A percentile compares a stretch with the other conserved stretches of the same genome.
Conservation (phyloP, 2,329 filamentous ascomycete genomes). For the Colletotrichum tropicicola region DNA sequence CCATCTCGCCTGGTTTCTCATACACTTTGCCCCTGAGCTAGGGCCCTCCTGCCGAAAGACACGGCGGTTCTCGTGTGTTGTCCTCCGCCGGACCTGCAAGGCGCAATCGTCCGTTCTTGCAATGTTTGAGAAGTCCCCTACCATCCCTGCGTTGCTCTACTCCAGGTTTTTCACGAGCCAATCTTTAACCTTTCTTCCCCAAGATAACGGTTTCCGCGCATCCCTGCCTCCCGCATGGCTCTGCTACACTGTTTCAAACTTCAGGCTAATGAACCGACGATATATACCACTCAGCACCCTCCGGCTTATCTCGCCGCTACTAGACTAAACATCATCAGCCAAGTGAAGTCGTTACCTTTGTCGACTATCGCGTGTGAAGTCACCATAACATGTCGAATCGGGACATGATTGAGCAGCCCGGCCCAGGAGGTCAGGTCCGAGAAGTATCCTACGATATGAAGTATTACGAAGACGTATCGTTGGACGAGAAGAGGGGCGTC, state of each 20-base stretch:
- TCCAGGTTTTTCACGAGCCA: background rate
- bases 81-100: background rate
- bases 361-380: background rate
- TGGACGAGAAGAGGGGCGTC: conserved; percentile 40
- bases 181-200: background rate
- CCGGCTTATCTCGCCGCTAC: background rate
- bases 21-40: conserved; percentile 13
- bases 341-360: background rate
- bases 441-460: conserved; percentile 20
- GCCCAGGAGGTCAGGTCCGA: conserved; percentile 38
- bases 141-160: conserved; percentile 13
- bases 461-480: conserved; percentile 30
- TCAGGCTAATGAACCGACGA: background rate
- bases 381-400: conserved; percentile 37
- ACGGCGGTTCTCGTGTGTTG: background rate
- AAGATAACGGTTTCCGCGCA: conserved; percentile 7
- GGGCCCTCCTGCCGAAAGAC: background rate
- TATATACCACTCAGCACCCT: conserved; percentile 9
- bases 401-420: conserved; percentile 45
- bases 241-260: conserved; percentile 12
- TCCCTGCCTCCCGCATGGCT: conserved; percentile 2
- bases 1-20: conserved; percentile 19
- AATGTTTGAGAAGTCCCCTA: conserved; percentile 11
- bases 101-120: conserved; percentile 9
- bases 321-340: background rate